Base-by-base conservation (phyloP, 2,329 filamentous ascomycete species). In the Aspergillus costaricaensis region DNA sequence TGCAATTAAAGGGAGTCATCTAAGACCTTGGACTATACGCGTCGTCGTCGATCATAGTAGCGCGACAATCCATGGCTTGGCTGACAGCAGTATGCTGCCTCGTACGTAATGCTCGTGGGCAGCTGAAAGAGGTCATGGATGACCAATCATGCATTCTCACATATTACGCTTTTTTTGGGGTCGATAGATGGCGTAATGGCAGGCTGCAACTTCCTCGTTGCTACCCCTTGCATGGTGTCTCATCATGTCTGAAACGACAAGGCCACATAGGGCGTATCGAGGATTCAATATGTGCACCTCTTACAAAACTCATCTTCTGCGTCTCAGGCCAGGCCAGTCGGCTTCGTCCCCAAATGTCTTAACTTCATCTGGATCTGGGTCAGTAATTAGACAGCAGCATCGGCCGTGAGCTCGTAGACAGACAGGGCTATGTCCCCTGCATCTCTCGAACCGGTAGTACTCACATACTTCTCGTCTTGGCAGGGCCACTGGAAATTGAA, bases 151-250 rank as follows among this genome's bases (percentile, higher is more conserved):
- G 52, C 52, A 55, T 41, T 43, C 10, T 55, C 23, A 55, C 25
- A 55, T n/a, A 27, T 23, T 55, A 55, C 23, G 38, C 52, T 55
- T 30, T 25, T 43, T 30, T 14, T 25, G n/a, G 23, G 32, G 5
- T n/a, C 52, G 38, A 55, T 25, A 23, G 30, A 44, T 55, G 38
- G 27, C 23, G 39, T 55, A 41, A 43, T 43, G 17, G 10, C 38
- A 8, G 27, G 38, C 52, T 27, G 38, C 39, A 55, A 15, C 38
- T 27, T 30, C 38, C 52, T 30, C 39, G 52, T 15, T n/a, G 38
- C 10, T 44, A 8, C 52, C 52, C 52, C 52, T 55, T 55, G 52
- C 52, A 55, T 55, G 23, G 38, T 19, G 36, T 38, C 15, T 55
- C 52, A 39, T 55, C 52, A 55, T 38, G 32, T 27, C 14, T 27